phyloP scores from a whole-genome alignment of 2,329 filamentous ascomycete species.

The Leptographium procerum region DNA sequence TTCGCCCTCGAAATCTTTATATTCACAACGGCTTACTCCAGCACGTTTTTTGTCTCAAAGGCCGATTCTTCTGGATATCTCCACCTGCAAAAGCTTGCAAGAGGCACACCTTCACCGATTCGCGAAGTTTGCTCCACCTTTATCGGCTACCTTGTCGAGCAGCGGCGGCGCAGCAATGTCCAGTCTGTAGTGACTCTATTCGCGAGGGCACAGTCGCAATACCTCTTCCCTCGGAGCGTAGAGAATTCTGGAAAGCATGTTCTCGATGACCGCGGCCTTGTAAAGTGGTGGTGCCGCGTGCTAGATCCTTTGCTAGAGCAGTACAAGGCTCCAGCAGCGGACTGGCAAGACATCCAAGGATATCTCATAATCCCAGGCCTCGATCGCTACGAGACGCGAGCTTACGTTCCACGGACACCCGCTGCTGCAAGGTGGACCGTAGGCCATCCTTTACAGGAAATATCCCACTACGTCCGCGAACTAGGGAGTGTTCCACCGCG shows the following conservation, averaged over 20 bases:
- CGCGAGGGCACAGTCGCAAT: slow-evolving; percentile 83
- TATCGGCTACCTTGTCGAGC: slow-evolving; percentile 59
- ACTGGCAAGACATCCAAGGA: slow-evolving; percentile 48
- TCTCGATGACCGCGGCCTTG: slow-evolving; percentile 75
- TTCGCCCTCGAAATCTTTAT: slow-evolving; percentile 81
- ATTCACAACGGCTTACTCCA: slow-evolving; percentile 69
- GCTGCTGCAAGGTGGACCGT: slow-evolving; percentile 53
- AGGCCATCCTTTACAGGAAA: slow-evolving; percentile 55
- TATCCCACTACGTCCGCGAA: slow-evolving; percentile 51
- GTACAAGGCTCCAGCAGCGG: neutral
- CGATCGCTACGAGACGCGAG: slow-evolving; percentile 67
- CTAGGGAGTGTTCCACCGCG: slow-evolving; percentile 55
- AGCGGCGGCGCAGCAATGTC: slow-evolving; percentile 50
- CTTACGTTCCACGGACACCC: slow-evolving; percentile 55
- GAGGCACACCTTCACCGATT: slow-evolving; percentile 58
- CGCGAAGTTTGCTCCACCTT: slow-evolving; percentile 65
- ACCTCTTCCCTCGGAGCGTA: slow-evolving; percentile 85
- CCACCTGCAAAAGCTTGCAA: slow-evolving; percentile 50
- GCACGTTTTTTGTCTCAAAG: slow-evolving; percentile 89
- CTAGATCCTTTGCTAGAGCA: slow-evolving; percentile 60
- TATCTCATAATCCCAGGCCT: slow-evolving; percentile 84
- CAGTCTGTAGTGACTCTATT: slow-evolving; percentile 79
- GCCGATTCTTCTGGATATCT: slow-evolving; percentile 92
- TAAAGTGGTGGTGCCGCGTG: slow-evolving; percentile 92
- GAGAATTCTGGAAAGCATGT: slow-evolving; percentile 82